Base-by-base conservation (phyloP, 2,329 filamentous ascomycete genomes). In the Corniculantispora saksenae region DNA sequence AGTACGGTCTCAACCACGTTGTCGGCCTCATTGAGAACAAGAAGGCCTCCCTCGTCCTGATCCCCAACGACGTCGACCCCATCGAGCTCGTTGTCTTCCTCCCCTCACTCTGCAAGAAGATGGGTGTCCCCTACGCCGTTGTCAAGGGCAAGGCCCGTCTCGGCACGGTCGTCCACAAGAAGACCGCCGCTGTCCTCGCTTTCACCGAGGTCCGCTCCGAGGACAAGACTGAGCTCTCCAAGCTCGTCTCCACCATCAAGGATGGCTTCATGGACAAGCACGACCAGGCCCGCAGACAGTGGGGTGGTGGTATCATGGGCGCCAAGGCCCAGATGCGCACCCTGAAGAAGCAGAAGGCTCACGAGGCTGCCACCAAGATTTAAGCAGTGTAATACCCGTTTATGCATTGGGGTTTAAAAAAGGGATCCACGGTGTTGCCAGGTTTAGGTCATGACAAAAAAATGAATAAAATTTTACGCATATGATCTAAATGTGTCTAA, bases 1-100 rank as follows among this genome's bases (percentile, higher is more conserved):
- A 99, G 91, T 99, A 97, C 84, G 95, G 95, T 86, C 90, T 99
- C 77, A 99, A 99, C 91, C 95, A 99, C 88, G 95, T 99, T 72
- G 93, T 97, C 73, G 93, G 92, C 72, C 88, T 97, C 75, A 92
- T 97, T 76, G 93, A 97, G 90, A 97, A 97, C 89, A 99, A 99
- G 93, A 99, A 99, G 91, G 94, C 95, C 72, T 90, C 92, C 70
- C 89, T 99, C 72, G 96, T 99, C 79, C 90, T 99, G 75, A 99
- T 99, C 81, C 92, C 95, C 82, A 97, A 99, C 86, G 95, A 99
- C 80, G 96, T 99, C 76, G 95, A 99, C 88, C 95, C 95, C 77
- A 99, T 99, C 79, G 95, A 99, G 89, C 86, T 99, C 76, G 96
- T 99, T 78, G 93, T 99, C 83, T 99, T 97, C 91, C 89, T 99